phyloP scores from a whole-genome alignment of 2,329 filamentous ascomycete species.

The Triangularia verruculosa region DNA sequence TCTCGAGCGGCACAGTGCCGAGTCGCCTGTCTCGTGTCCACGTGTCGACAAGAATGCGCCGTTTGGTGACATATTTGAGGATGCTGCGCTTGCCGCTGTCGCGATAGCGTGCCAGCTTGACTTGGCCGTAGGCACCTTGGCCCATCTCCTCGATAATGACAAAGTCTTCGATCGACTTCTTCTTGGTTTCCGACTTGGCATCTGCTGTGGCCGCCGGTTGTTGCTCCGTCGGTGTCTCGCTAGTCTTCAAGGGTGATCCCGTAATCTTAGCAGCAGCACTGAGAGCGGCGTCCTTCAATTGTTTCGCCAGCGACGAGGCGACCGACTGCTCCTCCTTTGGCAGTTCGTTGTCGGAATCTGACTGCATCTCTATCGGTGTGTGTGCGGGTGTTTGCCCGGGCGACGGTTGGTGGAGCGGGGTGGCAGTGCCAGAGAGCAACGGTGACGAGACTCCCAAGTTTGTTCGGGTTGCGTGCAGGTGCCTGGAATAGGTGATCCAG shows the following conservation, averaged over 20 bases:
- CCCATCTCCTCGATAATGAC: conserved; percentile 96
- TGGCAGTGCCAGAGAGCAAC: conserved; percentile 60
- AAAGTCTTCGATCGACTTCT: conserved; percentile 88
- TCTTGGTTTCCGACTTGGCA: conserved; percentile 45
- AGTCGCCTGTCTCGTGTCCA: conserved; percentile 93
- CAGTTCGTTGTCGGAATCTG: conserved; percentile 48
- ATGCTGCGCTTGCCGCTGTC: conserved; percentile 80
- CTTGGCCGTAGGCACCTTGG: conserved; percentile 94
- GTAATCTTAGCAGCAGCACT: conserved; percentile 54
- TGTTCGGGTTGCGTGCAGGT: conserved; percentile 73
- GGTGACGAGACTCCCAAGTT: conserved; percentile 61
- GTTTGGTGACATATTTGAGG: conserved; percentile 96
- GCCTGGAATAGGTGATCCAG: conserved; percentile 95
- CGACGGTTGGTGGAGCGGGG: conserved; percentile 74
- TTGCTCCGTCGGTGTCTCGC: conserved; percentile 33
- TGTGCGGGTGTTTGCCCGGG: conserved; percentile 67
- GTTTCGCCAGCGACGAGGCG: conserved; percentile 50
- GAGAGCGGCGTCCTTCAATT: conserved; percentile 56
- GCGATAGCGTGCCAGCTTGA: conserved; percentile 89
- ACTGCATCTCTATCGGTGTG: conserved; percentile 55
- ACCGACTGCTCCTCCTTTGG: conserved; percentile 31
- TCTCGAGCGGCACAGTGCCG: conserved; percentile 93
- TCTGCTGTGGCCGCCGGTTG: conserved; percentile 35
- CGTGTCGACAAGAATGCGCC: conserved; percentile 93
- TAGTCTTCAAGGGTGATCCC: conserved; percentile 6